These are phyloP conservation scores for Mycena venus DNA, from an alignment of 768 basidiomycete species.

Conservation along the genomic window DNA sequence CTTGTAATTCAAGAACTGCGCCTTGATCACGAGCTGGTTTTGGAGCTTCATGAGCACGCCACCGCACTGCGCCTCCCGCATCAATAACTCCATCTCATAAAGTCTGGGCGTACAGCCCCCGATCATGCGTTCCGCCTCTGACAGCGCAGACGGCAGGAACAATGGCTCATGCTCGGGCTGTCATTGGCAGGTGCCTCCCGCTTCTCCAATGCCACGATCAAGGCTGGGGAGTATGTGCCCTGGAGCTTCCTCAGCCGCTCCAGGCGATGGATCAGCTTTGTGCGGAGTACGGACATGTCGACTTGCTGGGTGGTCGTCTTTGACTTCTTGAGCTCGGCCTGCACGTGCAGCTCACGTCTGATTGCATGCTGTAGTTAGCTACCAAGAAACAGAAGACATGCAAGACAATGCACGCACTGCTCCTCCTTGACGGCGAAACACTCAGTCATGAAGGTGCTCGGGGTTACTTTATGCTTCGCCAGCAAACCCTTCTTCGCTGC, in stretches of 20 bases:
- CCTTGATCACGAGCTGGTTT: neutral
- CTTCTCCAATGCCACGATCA: neutral
- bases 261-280: neutral
- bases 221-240: neutral
- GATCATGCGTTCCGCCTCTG: neutral
- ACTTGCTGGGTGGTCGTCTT: neutral
- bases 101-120: neutral
- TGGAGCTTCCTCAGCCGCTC: neutral
- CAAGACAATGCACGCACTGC: too few relatives aligned
- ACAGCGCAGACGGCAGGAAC: neutral
- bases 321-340: slow-evolving; percentile 28
- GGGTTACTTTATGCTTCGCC: neutral
- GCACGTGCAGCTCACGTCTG: slow-evolving; percentile 18
- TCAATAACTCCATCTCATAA: neutral
- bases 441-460: neutral
- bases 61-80: neutral
- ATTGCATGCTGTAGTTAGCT: neutral
- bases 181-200: neutral
- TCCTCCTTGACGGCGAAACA: neutral
- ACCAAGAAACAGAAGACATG: too few relatives aligned
- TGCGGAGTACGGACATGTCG: neutral
- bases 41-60: neutral
- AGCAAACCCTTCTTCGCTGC: neutral
- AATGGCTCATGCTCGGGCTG: neutral
- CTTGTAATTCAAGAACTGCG: neutral